A percentile compares a stretch with the other conserved stretches of the same genome.
phyloP scores from a whole-genome alignment of 495 filamentous ascomycete species.

The Terfezia claveryi region DNA sequence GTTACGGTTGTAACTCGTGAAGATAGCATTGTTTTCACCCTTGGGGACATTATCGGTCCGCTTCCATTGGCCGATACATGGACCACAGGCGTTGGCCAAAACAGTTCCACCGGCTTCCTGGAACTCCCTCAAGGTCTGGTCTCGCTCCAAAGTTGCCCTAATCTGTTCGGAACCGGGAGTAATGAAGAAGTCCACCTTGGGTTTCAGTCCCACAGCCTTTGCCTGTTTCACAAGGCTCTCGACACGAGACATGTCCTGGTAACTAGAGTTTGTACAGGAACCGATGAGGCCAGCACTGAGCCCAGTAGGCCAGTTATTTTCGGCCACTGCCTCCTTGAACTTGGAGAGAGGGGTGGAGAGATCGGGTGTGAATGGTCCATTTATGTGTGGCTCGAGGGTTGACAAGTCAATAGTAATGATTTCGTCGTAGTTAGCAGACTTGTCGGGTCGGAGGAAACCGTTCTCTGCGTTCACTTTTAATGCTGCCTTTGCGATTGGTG shows the following conservation, averaged over 20 bases:
- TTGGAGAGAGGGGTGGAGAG: constrained; percentile 73
- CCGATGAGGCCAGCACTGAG: constrained; percentile 87
- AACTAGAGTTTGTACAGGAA: constrained; percentile 96
- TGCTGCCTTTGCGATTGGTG: constrained; percentile 43
- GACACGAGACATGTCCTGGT: constrained; percentile 89
- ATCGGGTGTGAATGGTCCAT: constrained; percentile 91
- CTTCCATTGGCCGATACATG: constrained; percentile 88
- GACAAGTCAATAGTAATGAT: constrained; percentile 82
- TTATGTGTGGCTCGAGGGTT: constrained; percentile 83
- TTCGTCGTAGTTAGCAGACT: constrained; percentile 68
- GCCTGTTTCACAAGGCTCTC: constrained; percentile 85
- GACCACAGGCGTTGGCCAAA: constrained; percentile 87
- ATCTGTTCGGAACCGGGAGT: constrained; percentile 95
- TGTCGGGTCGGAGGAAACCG: constrained; percentile 50
- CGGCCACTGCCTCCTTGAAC: constrained; percentile 61
- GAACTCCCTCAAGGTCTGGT: constrained; percentile 68
- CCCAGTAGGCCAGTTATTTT: constrained; percentile 72
- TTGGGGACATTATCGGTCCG: constrained; percentile 63
- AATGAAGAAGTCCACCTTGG: constrained; percentile 78
- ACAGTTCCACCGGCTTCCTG: constrained; percentile 69
- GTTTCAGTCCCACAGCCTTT: constrained; percentile 61
- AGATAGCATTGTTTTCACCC: constrained; percentile 79
- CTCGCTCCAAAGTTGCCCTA: constrained; percentile 70
- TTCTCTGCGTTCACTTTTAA: constrained; percentile 28
- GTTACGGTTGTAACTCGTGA: constrained; percentile 96